phyloP scores from a whole-genome alignment of 2,329 filamentous ascomycete genomes.

The Penicillium rolfsii region DNA sequence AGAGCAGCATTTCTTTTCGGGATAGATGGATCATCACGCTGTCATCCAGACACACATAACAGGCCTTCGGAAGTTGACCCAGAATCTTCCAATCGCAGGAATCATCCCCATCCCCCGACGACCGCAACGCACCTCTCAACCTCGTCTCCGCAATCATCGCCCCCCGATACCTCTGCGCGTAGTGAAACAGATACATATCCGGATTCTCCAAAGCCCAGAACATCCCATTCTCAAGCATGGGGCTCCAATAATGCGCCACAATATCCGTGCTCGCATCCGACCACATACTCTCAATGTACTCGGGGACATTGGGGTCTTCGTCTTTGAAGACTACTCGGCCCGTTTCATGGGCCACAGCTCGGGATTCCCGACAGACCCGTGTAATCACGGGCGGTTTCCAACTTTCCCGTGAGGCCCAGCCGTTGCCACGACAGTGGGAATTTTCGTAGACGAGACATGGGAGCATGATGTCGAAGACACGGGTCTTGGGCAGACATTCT shows the following conservation, averaged over 20 bases:
- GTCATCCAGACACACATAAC: background rate
- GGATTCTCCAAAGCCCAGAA: background rate
- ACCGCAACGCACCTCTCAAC: background rate
- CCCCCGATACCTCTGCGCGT: background rate
- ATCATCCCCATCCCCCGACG: background rate
- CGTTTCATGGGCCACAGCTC: conserved; percentile 2
- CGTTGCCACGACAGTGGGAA: background rate
- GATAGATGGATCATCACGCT: conserved; percentile 1
- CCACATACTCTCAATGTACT: conserved; percentile 5
- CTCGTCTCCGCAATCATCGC: conserved; percentile 1
- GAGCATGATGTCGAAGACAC: conserved; percentile 2
- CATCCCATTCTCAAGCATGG: background rate
- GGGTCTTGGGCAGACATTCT: conserved; percentile 1
- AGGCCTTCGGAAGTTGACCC: background rate
- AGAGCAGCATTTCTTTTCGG: conserved; percentile 1
- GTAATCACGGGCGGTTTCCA: conserved; percentile 3
- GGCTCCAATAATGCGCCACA: conserved; percentile 4
- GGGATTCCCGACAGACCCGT: conserved; percentile 2
- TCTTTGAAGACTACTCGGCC: conserved; percentile 1
- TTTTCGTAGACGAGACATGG: background rate
- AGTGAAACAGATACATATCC: conserved; percentile 3
- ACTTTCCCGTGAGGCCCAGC: conserved; percentile 1
- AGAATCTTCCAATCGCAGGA: background rate
- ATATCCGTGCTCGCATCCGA: conserved; percentile 5
- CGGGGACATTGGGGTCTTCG: background rate